A percentile compares a stretch with the other conserved stretches of the same genome.
Conservation (phyloP, 2,329 filamentous ascomycete genomes). For the Diaporthe ilicicola region DNA sequence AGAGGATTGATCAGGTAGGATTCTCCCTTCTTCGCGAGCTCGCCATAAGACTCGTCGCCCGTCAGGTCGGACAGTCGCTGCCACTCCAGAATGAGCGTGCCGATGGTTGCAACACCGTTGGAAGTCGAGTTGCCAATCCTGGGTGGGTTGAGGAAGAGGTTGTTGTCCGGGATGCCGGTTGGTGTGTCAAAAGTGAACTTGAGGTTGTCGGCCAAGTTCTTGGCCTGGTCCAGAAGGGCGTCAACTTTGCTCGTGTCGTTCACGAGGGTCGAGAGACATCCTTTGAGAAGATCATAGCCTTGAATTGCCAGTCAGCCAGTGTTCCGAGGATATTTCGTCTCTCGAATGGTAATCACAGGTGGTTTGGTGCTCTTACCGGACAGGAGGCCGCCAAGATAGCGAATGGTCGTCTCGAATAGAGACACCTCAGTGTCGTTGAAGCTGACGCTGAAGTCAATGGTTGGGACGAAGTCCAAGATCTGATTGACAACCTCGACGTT, state of each 20-base stretch:
- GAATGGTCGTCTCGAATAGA: constrained; percentile 90
- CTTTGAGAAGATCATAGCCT: constrained; percentile 77
- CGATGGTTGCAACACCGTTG: constrained; percentile 80
- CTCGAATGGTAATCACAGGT: too few species aligned
- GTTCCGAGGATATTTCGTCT: not conserved
- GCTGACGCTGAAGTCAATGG: constrained; percentile 68
- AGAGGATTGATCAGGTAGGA: constrained; percentile 72
- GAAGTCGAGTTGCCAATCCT: constrained; percentile 57
- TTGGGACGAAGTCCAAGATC: constrained; percentile 76
- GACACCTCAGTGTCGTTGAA: constrained; percentile 65
- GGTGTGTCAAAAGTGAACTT: constrained; percentile 82
- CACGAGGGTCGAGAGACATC: constrained; percentile 65
- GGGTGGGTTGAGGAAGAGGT: constrained; percentile 65
- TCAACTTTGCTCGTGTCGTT: constrained; percentile 57
- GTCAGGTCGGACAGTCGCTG: constrained; percentile 80
- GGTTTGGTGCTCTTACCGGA: constrained; percentile 59
- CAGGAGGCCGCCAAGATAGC: constrained; percentile 83
- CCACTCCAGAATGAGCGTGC: constrained; percentile 86
- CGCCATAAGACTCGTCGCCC: constrained; percentile 70
- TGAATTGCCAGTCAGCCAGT: constrained; percentile 4
- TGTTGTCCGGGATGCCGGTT: constrained; percentile 77
- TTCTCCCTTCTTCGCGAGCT: constrained; percentile 73
- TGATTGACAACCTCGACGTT: constrained; percentile 71
- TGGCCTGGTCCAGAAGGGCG: constrained; percentile 71
- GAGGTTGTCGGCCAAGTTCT: constrained; percentile 74